Percentiles rank a stretch among this genome's conserved stretches.
These are phyloP conservation scores for Sinapis alba DNA, from an alignment of 441 rosid species.

Conservation along the genomic window DNA sequence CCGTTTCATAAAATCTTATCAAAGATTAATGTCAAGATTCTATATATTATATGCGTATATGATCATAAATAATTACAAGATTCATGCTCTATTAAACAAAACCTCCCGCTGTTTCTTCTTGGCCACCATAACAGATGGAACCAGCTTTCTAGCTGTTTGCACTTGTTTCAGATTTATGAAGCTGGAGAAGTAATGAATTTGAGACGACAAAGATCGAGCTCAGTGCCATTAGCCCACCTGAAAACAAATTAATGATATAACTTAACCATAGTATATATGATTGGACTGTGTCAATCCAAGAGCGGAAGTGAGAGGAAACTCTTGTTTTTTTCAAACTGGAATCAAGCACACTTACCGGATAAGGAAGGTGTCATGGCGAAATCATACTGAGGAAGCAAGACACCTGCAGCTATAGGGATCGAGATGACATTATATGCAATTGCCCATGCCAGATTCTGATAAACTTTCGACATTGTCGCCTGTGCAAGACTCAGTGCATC, in stretches of 20 bases:
- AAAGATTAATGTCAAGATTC: neutral
- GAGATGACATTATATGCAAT: conserved; percentile 77
- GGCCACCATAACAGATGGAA: neutral
- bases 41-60: neutral
- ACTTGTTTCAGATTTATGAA: conserved; percentile 51
- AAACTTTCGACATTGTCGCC: conserved; percentile 91
- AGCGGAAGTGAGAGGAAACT: neutral
- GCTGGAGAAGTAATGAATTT: conserved; percentile 81
- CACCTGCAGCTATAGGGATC: conserved; percentile 90
- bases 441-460: conserved; percentile 91
- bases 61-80: conserved; percentile 2
- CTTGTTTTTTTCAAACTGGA: neutral
- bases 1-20: neutral
- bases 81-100: conserved; percentile 17
- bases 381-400: conserved; percentile 84
- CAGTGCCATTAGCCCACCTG: conserved; percentile 93
- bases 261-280: neutral
- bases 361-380: conserved; percentile 94
- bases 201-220: conserved; percentile 88
- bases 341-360: conserved; percentile 54
- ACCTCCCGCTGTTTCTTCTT: conserved; percentile 3
- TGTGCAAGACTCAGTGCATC: conserved; percentile 86
- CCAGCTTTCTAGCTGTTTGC: conserved; percentile 19
- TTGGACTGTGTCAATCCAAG: neutral
- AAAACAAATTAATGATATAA: conserved; percentile 1